These are phyloP conservation scores for Forsythia suspensa DNA, from an alignment of 257 asterid genomes.

Conservation along the genomic window DNA sequence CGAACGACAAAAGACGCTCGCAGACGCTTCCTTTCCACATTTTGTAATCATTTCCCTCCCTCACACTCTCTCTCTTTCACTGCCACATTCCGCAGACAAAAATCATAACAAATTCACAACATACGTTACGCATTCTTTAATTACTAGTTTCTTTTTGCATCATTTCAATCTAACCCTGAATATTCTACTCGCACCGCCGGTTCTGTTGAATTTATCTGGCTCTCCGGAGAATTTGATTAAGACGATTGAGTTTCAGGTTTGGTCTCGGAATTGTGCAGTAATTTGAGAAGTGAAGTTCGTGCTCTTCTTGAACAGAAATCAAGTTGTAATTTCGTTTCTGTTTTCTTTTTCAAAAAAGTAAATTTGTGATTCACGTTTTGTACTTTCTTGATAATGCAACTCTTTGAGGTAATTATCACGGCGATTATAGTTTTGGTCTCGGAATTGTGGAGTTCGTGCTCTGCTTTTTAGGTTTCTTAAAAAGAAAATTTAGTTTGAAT, in stretches of 20 bases:
- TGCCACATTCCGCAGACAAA: neutral
- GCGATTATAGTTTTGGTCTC: neutral
- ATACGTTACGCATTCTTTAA: slow-evolving; percentile 32
- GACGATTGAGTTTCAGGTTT: slow-evolving; percentile 26
- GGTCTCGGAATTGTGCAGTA: neutral
- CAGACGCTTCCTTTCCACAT: neutral
- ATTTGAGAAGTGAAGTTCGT: neutral
- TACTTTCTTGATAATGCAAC: neutral
- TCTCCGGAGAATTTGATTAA: neutral
- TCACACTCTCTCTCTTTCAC: neutral
- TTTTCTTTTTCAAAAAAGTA: neutral
- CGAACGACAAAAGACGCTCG: neutral
- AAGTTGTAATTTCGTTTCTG: neutral
- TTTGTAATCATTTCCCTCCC: neutral
- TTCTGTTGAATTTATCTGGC: no score
- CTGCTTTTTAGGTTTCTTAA: neutral
- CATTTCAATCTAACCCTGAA: neutral
- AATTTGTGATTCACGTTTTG: neutral
- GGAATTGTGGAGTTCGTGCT: neutral
- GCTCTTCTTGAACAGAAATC: neutral
- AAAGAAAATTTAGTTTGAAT: neutral
- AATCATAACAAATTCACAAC: slow-evolving; percentile 10
- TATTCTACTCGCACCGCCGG: no score
- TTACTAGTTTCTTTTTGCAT: neutral
- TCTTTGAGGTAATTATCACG: neutral